Percentiles rank a stretch among this genome's conserved stretches.
phyloP scores from a whole-genome alignment of 2,329 filamentous ascomycete species.

The Alternaria incomplexa region DNA sequence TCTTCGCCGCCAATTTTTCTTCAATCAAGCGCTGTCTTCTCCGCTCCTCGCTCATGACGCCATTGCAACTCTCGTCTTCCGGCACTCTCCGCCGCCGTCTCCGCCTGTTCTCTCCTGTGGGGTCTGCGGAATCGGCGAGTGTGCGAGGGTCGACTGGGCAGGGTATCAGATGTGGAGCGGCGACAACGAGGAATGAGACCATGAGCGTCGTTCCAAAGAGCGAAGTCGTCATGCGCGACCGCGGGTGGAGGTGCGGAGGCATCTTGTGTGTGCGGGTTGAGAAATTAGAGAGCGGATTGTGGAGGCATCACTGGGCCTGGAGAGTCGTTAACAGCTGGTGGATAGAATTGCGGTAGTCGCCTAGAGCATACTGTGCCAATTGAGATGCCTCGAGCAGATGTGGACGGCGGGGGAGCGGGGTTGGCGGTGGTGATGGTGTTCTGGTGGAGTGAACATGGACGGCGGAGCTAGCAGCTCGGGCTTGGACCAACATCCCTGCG shows the following conservation, averaged over 20 bases:
- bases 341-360: neutral
- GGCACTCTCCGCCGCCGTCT: conserved; percentile 53
- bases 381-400: conserved; percentile 34
- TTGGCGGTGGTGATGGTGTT: conserved; percentile 33
- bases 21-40: conserved; percentile 19
- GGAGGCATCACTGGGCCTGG: conserved; percentile 40
- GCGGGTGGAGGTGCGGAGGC: conserved; percentile 87
- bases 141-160: conserved; percentile 81
- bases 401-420: conserved; percentile 18
- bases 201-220: conserved; percentile 93
- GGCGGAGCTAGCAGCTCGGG: conserved; percentile 10
- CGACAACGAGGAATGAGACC: conserved; percentile 90
- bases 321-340: conserved; percentile 17
- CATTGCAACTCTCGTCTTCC: conserved; percentile 27
- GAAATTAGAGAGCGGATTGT: conserved; percentile 22
- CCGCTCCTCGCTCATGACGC: conserved; percentile 29
- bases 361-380: conserved; percentile 34
- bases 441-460: conserved; percentile 25
- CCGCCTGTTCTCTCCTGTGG: conserved; percentile 31
- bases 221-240: conserved; percentile 90
- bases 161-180: conserved; percentile 85
- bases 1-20: conserved; percentile 47
- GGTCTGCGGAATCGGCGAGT: conserved; percentile 70
- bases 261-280: conserved; percentile 54
- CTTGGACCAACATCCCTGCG: conserved; percentile 15